phyloP scores from a whole-genome alignment of 768 basidiomycete species.

The Suillus variegatus region DNA sequence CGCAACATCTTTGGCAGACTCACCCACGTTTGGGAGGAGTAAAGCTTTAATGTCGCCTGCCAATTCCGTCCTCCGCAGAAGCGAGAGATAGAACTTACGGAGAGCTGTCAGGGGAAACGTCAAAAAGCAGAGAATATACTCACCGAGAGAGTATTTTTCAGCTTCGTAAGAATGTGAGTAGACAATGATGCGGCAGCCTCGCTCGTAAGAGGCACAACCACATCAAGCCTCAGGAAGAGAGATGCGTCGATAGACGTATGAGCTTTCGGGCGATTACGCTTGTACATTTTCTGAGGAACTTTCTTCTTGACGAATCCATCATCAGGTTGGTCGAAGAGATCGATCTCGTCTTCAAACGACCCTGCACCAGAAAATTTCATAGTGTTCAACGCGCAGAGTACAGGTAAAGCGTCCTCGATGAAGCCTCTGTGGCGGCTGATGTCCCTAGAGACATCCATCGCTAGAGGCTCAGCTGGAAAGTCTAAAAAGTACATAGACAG shows the following conservation, averaged over 20 bases:
- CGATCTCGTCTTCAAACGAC: constrained; percentile 2
- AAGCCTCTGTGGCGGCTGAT: constrained; percentile 23
- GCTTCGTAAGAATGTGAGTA: constrained; percentile 20
- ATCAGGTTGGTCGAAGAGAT: constrained; percentile 9
- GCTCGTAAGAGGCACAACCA: constrained; percentile 25
- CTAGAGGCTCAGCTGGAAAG: constrained; percentile 19
- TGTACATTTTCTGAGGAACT: constrained; percentile 32
- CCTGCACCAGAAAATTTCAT: neutral
- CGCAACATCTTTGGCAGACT: neutral
- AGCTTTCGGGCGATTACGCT: constrained; percentile 17
- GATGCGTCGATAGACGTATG: constrained; percentile 23
- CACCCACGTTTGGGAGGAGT: constrained; percentile 6
- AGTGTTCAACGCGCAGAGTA: constrained; percentile 21
- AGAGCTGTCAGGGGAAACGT: neutral
- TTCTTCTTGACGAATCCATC: constrained; percentile 13
- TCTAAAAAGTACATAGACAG: constrained; percentile 28
- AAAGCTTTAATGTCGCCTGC: constrained; percentile 4
- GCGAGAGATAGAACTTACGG: constrained; percentile 27
- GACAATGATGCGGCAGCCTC: constrained; percentile 21
- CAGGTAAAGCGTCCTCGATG: constrained; percentile 24
- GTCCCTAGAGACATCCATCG: constrained; percentile 12
- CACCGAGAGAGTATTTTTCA: constrained; percentile 34
- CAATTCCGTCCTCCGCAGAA: constrained; percentile 19
- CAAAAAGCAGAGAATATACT: constrained; percentile 1
- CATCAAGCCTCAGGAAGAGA: constrained; percentile 32